Percentiles rank a stretch among this genome's conserved stretches.
phyloP scores from a whole-genome alignment of 2,329 filamentous ascomycete genomes.

The Paramyrothecium sp. region DNA sequence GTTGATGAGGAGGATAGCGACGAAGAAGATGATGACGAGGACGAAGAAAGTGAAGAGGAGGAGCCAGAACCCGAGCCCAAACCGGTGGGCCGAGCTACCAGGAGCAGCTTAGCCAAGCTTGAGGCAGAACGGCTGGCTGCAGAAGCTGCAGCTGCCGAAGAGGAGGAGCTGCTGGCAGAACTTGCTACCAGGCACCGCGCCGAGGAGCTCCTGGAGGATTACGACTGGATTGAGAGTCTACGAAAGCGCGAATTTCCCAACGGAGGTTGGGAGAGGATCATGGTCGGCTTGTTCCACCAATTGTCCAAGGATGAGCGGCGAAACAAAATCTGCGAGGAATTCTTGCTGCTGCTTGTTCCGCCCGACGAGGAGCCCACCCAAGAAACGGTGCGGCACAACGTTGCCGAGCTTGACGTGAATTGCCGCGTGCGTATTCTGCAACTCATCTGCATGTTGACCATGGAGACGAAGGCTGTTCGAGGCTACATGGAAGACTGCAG shows the following conservation, averaged over 20 bases:
- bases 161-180: constrained; percentile 42
- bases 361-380: constrained; percentile 70
- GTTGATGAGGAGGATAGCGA: constrained; percentile 71
- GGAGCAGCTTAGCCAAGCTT: constrained; percentile 80
- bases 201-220: constrained; percentile 70
- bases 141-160: constrained; percentile 55
- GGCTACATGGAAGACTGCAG: constrained; percentile 90
- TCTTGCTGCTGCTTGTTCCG: constrained; percentile 80
- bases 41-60: constrained; percentile 49
- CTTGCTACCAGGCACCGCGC: constrained; percentile 64
- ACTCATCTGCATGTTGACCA: constrained; percentile 80
- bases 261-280: constrained; percentile 88
- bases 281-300: constrained; percentile 83
- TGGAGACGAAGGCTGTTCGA: constrained; percentile 82
- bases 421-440: constrained; percentile 77
- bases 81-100: constrained; percentile 68
- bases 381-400: constrained; percentile 71
- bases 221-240: constrained; percentile 83
- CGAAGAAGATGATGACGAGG: constrained; percentile 59
- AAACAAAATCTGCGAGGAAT: constrained; percentile 71
- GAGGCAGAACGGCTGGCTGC: constrained; percentile 69
- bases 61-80: constrained; percentile 72
- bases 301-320: constrained; percentile 73
- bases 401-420: constrained; percentile 78
- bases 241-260: constrained; percentile 81